Base-by-base conservation (phyloP, 352 stramenopile species). In the Pythium brassicae region DNA sequence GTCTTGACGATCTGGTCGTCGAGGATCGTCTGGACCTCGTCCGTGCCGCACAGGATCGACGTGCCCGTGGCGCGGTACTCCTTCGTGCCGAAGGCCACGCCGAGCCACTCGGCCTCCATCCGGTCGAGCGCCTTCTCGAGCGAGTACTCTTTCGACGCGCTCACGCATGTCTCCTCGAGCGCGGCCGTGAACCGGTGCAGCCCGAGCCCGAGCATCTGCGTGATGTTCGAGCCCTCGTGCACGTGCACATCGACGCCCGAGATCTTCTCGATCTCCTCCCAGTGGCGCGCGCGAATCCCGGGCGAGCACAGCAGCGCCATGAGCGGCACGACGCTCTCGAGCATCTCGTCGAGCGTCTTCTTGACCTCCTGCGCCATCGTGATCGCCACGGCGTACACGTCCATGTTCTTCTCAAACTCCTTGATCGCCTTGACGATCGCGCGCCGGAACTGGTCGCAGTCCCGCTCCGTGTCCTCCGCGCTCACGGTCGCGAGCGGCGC, bases 1-100 rank as follows among this genome's bases (percentile, higher is more conserved):
- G 90, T 97, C 71, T 98, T 97, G 25, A 98, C 89, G 43, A 98
- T 97, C 69, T 98, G 93, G 64, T 98, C 93, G 51, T 98, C 89
- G 20, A 98, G 89, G 57, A 98, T 88, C 55, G 94, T 83, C 55
- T 97, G 86, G 62, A 98, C 95, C 50, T 98, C 92, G 55, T 96
- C 87, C 0, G 79, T 90, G 4, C 72, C 80, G 32, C 78, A 92
- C 50, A 95, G 57, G 34, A 98, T 95, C 7, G 76, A 97, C 9
- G 92, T 98, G n/a, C 90, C 92, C 2, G 89, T 97, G 12, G 95
- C 74, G 32, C 95, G 95, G 66, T 98, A 98, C 47, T 91, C 83
- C 62, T 97, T 97, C 11, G 95, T 96, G 32, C 87, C 87, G 51
- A 98, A 98, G 55, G 92, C 91, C 48, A 98, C 76, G 32, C 74